A percentile compares a stretch with the other conserved stretches of the same genome.
Evolutionary conservation across 2,329 filamentous ascomycete species (phyloP).

Genomic region (Zasmidium angulare): DNA sequence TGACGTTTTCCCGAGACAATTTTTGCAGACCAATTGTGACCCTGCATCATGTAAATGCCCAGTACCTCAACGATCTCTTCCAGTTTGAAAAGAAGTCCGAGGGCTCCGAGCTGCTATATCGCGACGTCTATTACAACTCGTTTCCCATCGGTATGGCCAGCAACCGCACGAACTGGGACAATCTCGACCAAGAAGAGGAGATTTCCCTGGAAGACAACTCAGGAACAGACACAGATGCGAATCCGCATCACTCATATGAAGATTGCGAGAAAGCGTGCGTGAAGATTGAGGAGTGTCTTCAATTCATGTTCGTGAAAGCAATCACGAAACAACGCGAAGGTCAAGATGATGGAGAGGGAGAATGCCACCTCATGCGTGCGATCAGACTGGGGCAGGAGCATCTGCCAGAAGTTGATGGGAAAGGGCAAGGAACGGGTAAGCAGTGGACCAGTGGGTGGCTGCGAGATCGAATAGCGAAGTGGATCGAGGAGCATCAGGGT

Average conservation of each 20-base stretch:
- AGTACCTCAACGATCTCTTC: conserved; percentile 20
- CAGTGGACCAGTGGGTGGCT: conserved; percentile 22
- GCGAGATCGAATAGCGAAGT: conserved; percentile 14
- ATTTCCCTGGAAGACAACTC: conserved; percentile 12
- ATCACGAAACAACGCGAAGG: conserved; percentile 2
- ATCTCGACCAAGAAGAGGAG: conserved; percentile 12
- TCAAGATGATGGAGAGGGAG: conserved; percentile 3
- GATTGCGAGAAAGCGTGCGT: conserved; percentile 18
- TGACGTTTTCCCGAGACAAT: conserved; percentile 18
- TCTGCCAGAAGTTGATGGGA: conserved; percentile 5
- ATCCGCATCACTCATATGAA: conserved; percentile 11
- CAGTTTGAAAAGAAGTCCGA: conserved; percentile 17
- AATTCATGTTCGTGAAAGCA: conserved; percentile 18
- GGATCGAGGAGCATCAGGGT: background rate
- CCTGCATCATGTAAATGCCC: conserved; percentile 23
- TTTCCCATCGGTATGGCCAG: conserved; percentile 10
- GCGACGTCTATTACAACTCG: conserved; percentile 15
- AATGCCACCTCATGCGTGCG: conserved; percentile 23
- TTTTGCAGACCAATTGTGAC: conserved; percentile 32
- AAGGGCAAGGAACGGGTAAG: background rate
- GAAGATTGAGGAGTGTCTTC: conserved; percentile 20
- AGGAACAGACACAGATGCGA: background rate
- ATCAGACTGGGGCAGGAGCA: conserved; percentile 20
- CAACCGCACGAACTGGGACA: conserved; percentile 19
- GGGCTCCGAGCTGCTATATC: conserved; percentile 7